A percentile compares a stretch with the other conserved stretches of the same genome.
Evolutionary conservation across 164 flowering plant species (phyloP).

Genomic region (Chloranthus sessilifolius): DNA sequence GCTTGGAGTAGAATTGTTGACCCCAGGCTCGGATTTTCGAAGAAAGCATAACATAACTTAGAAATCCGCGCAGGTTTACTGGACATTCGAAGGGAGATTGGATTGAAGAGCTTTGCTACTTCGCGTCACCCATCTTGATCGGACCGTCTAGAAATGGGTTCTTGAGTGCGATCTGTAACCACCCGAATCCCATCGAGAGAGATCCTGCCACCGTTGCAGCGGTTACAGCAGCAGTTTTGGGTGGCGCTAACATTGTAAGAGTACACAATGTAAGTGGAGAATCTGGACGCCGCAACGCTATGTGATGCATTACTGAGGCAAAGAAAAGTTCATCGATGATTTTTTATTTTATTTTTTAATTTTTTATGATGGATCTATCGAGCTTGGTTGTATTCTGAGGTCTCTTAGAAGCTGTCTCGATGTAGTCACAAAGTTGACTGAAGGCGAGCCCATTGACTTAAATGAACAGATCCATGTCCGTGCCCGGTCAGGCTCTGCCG

Average conservation of each 20-base stretch:
- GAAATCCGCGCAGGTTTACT: conserved; percentile 55
- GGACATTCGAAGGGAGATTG: conserved; percentile 50
- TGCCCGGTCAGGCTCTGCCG: too few species aligned
- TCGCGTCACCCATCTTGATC: conserved; percentile 68
- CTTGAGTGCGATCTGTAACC: conserved; percentile 66
- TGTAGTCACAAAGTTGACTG: too few species aligned
- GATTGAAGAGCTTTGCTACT: conserved; percentile 52
- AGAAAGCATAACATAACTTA: conserved; percentile 69
- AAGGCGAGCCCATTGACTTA: too few species aligned
- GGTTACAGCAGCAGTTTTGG: conserved; percentile 57
- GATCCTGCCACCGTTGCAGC: conserved; percentile 81
- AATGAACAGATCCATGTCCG: too few species aligned
- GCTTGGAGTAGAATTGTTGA: conserved; percentile 88
- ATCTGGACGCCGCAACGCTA: conserved; percentile 66
- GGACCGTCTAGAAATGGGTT: conserved; percentile 94
- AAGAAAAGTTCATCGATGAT: conserved; percentile 18
- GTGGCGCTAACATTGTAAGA: conserved; percentile 85
- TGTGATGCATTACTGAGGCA: conserved; percentile 63
- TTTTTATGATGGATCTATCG: too few species aligned
- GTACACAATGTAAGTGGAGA: conserved; percentile 85
- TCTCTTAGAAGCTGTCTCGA: too few species aligned
- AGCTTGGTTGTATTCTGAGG: too few species aligned
- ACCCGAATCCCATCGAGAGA: conserved; percentile 49
- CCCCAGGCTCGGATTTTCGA: conserved; percentile 94
- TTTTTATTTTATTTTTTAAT: too few species aligned